Percentiles rank a stretch among this genome's conserved stretches.
These are phyloP conservation scores for Zasmidium cellare DNA, from an alignment of 2,329 filamentous ascomycete genomes.

Conservation along the genomic window DNA sequence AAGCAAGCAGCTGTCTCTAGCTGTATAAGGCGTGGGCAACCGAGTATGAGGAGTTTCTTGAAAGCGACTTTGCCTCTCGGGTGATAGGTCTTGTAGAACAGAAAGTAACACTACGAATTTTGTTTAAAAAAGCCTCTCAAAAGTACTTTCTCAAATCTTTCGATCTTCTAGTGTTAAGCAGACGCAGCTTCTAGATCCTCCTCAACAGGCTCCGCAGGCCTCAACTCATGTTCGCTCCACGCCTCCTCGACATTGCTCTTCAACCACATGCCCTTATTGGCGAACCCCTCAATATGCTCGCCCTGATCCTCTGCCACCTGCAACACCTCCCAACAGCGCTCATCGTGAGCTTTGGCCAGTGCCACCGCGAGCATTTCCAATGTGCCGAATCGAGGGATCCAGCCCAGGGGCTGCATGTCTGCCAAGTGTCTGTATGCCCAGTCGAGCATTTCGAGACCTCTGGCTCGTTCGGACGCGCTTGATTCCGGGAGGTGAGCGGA, in stretches of 20 bases:
- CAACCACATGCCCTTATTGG: slow-evolving; percentile 26
- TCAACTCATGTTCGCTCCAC: slow-evolving; percentile 24
- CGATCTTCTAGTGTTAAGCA: background rate
- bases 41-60: background rate
- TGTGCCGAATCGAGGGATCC: slow-evolving; percentile 35
- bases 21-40: background rate
- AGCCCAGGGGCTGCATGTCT: slow-evolving; percentile 34
- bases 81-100: background rate
- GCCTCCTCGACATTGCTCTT: slow-evolving; percentile 28
- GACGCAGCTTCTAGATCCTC: background rate
- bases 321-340: slow-evolving; percentile 37
- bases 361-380: slow-evolving; percentile 28
- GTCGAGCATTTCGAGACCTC: slow-evolving; percentile 29
- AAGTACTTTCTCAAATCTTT: too few species aligned
- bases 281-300: slow-evolving; percentile 29
- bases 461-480: slow-evolving; percentile 4
- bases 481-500: background rate
- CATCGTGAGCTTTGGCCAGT: slow-evolving; percentile 29
- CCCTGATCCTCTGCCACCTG: slow-evolving; percentile 31
- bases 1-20: background rate
- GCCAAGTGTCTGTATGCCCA: slow-evolving; percentile 34
- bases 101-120: background rate
- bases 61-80: background rate
- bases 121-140: background rate
- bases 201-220: background rate